Evolutionary conservation across 768 basidiomycete species (phyloP).

Genomic region (Porpolomopsis calyptriformis): DNA sequence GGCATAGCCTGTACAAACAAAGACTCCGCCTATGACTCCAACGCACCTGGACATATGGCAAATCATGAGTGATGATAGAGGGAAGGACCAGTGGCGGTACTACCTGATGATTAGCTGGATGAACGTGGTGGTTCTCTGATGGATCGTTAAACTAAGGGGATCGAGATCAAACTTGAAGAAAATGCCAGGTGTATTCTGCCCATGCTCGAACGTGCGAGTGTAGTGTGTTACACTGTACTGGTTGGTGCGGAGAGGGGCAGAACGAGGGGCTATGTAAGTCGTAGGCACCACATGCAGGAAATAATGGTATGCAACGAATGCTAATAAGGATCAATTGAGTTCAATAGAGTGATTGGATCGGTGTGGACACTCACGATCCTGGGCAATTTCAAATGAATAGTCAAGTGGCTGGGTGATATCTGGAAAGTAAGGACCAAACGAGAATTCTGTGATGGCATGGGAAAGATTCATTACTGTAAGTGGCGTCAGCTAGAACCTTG

Average conservation of each 20-base stretch:
- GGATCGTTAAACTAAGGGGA: slow-evolving; percentile 73
- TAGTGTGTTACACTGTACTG: slow-evolving; percentile 97
- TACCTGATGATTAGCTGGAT: slow-evolving; percentile 71
- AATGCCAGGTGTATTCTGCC: slow-evolving; percentile 80
- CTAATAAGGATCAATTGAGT: slow-evolving; percentile 27
- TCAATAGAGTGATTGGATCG: neutral
- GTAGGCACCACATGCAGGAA: slow-evolving; percentile 95
- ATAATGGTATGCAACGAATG: slow-evolving; percentile 87
- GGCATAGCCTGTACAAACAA: slow-evolving; percentile 76
- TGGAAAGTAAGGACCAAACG: slow-evolving; percentile 93
- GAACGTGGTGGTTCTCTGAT: slow-evolving; percentile 80
- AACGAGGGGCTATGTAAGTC: slow-evolving; percentile 73
- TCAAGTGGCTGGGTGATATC: slow-evolving; percentile 93
- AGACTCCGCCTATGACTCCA: slow-evolving; percentile 90
- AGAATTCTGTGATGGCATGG: slow-evolving; percentile 94
- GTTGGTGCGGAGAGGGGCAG: slow-evolving; percentile 54
- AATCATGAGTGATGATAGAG: neutral
- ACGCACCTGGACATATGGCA: slow-evolving; percentile 44
- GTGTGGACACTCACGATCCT: slow-evolving; percentile 42
- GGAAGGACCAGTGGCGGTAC: slow-evolving; percentile 2
- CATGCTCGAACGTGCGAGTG: slow-evolving; percentile 60
- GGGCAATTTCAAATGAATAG: slow-evolving; percentile 68
- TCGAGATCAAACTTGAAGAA: slow-evolving; percentile 99
- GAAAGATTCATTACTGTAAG: slow-evolving; percentile 85
- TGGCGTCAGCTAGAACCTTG: neutral